Conservation (phyloP, 176 grass and related monocot genomes). For the Urochloa ruziziensis region DNA sequence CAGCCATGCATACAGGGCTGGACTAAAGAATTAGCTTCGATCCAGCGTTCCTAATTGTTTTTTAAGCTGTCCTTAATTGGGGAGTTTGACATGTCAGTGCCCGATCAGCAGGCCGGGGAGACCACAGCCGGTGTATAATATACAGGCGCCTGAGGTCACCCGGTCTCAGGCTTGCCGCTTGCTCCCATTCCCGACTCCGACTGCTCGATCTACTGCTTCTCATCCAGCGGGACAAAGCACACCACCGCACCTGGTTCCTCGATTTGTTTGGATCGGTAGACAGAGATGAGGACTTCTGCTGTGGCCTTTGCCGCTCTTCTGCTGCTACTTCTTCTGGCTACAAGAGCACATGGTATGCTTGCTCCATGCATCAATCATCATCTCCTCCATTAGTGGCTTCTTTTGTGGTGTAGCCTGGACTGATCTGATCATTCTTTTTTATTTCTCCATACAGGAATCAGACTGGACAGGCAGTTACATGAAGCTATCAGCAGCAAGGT, state of each 20-base stretch:
- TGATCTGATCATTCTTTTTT: background rate
- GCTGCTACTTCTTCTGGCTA: conserved; percentile 51
- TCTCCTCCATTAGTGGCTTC: background rate
- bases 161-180: conserved; percentile 21
- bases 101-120: background rate
- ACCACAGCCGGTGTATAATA: conserved; percentile 41
- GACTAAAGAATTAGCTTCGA: conserved; percentile 21
- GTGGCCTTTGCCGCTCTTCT: conserved; percentile 39
- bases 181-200: conserved; percentile 26
- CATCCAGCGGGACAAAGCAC: background rate
- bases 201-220: conserved; percentile 14
- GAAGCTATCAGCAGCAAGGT: conserved; percentile 38
- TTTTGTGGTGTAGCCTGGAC: background rate
- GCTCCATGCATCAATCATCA: conserved; percentile 4
- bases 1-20: background rate
- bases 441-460: conserved; percentile 48
- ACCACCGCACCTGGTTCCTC: conserved; percentile 14
- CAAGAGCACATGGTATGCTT: conserved; percentile 56
- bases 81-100: conserved; percentile 44
- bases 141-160: conserved; percentile 23
- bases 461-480: conserved; percentile 41
- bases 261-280: conserved; percentile 11
- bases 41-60: conserved; percentile 1
- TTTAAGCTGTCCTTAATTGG: conserved; percentile 25
- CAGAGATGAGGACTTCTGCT: conserved; percentile 57